Evolutionary conservation across 805 yeast genomes (phyloP).

Genomic region (Candida xiaguanensis): DNA sequence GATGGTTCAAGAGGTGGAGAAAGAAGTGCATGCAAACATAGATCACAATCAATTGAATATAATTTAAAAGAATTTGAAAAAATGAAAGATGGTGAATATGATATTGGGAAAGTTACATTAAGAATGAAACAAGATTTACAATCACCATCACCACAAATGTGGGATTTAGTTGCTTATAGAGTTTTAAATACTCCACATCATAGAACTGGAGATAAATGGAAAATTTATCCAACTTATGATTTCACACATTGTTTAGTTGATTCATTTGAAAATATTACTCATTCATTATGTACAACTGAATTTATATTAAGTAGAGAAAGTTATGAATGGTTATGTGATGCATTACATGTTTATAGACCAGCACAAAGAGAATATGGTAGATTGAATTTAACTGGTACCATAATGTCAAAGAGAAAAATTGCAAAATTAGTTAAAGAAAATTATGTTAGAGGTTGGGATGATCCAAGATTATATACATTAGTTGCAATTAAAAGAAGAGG

Average conservation of each 20-base stretch:
- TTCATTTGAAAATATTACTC: conserved; percentile 93
- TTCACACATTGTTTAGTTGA: conserved; percentile 99
- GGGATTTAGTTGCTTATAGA: conserved; percentile 98
- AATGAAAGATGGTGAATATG: conserved; percentile 87
- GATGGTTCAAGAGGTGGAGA: conserved; percentile 95
- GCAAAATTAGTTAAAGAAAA: conserved; percentile 82
- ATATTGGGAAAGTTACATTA: conserved; percentile 88
- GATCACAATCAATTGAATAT: conserved; percentile 67
- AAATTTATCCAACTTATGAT: conserved; percentile 96
- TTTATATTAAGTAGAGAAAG: conserved; percentile 88
- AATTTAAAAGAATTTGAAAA: conserved; percentile 77
- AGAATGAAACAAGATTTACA: conserved; percentile 94
- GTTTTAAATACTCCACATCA: conserved; percentile 90
- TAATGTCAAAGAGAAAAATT: conserved; percentile 92
- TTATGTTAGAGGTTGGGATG: conserved; percentile 95
- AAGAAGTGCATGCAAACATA: conserved; percentile 77
- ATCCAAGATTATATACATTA: conserved; percentile 91
- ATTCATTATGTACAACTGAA: conserved; percentile 95
- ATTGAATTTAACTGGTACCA: conserved; percentile 89
- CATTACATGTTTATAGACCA: conserved; percentile 91
- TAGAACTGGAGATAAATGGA: conserved; percentile 97
- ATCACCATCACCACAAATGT: conserved; percentile 97
- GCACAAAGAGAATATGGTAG: conserved; percentile 99
- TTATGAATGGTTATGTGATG: conserved; percentile 98
- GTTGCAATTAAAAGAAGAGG: conserved; percentile 97